Evolutionary conservation across 331 rosid genomes (phyloP).

Genomic region (Telfairia occidentalis): DNA sequence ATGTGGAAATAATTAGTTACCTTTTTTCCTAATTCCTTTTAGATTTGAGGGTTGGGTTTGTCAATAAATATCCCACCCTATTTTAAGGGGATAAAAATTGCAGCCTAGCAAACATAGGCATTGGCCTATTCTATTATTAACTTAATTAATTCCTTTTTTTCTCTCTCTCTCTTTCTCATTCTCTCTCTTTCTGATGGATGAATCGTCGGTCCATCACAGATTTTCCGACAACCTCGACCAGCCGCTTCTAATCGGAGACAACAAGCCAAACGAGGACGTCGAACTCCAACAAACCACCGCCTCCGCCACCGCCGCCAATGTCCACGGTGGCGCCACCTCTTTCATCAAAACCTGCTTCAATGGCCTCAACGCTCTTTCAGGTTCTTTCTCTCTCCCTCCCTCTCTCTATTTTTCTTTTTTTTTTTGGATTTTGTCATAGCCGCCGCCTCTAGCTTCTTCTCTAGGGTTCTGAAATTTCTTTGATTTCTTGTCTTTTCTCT

Average conservation of each 20-base stretch:
- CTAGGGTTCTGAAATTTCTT: neutral
- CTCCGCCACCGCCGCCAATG: neutral
- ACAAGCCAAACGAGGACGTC: neutral
- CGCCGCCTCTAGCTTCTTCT: neutral
- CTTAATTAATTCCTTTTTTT: neutral
- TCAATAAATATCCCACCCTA: neutral
- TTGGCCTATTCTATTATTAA: neutral
- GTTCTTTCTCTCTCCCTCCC: constrained; percentile 13
- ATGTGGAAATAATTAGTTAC: too few relatives aligned
- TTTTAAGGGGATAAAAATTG: neutral
- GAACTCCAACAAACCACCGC: neutral
- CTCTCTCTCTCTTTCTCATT: neutral
- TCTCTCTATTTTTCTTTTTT: neutral
- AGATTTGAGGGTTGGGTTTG: neutral
- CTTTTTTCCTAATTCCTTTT: too few relatives aligned
- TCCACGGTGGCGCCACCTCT: constrained; percentile 7
- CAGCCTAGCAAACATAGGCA: neutral
- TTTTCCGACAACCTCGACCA: neutral
- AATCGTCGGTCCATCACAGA: neutral
- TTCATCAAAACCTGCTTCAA: constrained; percentile 31
- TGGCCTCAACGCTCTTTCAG: constrained; percentile 42
- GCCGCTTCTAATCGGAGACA: neutral
- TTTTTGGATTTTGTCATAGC: neutral
- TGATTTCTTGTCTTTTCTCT: neutral
- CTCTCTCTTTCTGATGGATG: neutral